Conservation (phyloP, 1,284 basidiomycete genomes). For the Leccinum solheimii region DNA sequence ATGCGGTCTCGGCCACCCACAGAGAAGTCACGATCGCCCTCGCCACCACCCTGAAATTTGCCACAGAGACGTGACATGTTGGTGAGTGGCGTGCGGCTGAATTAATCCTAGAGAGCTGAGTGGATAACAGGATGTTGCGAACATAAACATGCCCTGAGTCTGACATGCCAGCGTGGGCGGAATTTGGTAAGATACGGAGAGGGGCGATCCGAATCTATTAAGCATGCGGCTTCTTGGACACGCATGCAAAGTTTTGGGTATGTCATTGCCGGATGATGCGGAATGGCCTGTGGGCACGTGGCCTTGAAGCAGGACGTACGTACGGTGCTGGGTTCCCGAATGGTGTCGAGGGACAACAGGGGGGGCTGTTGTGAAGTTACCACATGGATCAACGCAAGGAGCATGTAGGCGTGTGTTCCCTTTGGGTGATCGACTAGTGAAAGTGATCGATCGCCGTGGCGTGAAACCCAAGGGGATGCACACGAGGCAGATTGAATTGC, state of each 20-base stretch:
- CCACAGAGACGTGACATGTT: conserved; percentile 15
- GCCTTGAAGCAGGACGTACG: conserved; percentile 5
- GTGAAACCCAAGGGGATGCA: conserved; percentile 9
- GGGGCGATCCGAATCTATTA: conserved; percentile 22
- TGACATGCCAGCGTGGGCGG: conserved; percentile 7
- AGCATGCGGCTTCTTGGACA: conserved; percentile 17
- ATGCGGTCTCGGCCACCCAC: conserved; percentile 47
- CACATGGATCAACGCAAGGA: conserved; percentile 30
- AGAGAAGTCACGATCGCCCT: conserved; percentile 39
- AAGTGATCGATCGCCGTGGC: conserved; percentile 22
- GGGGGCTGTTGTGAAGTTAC: conserved; percentile 6
- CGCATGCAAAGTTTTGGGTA: conserved; percentile 12
- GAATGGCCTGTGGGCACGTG: conserved; percentile 11
- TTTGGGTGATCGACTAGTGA: conserved; percentile 22
- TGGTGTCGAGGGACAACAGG: conserved; percentile 5
- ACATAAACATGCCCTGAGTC: conserved; percentile 3
- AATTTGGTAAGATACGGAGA: conserved; percentile 13
- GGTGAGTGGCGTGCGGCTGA: conserved; percentile 16
- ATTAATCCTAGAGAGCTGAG: conserved; percentile 29
- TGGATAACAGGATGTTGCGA: conserved; percentile 29
- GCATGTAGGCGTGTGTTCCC: conserved; percentile 21
- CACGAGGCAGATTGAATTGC: conserved; percentile 29
- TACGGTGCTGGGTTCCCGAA: conserved; percentile 1
- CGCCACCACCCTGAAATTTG: conserved; percentile 41
- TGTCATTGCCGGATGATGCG: conserved; percentile 2